Conservation (phyloP, 257 asterid genomes). For the Verbascum thapsus region DNA sequence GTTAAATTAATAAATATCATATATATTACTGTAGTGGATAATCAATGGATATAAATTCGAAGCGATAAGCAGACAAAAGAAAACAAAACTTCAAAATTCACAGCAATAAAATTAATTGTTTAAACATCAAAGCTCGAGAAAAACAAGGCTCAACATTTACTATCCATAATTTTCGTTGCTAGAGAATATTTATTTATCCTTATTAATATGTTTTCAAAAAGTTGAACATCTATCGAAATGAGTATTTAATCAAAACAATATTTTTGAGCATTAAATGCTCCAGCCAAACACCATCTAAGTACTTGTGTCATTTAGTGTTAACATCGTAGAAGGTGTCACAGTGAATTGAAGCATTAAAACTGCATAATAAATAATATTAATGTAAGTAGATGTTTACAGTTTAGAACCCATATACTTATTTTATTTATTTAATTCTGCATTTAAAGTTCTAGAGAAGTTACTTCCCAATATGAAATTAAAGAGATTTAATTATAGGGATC, state of each 20-base stretch:
- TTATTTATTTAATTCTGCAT: not conserved
- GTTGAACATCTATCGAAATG: constrained; percentile 25
- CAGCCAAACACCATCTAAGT: too few species aligned
- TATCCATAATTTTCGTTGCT: constrained; percentile 33
- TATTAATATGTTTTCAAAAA: constrained; percentile 23
- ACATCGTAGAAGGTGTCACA: too few species aligned
- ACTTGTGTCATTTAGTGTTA: too few species aligned
- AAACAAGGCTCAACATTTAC: constrained; percentile 13
- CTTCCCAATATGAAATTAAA: not conserved
- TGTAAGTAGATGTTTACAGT: too few species aligned
- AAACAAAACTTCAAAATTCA: constrained; percentile 21
- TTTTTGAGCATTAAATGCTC: not conserved
- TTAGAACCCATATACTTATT: too few species aligned
- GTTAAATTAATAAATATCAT: too few species aligned
- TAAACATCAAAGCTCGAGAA: constrained; percentile 29
- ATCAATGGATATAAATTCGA: not conserved
- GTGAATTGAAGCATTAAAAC: too few species aligned
- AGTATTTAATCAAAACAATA: constrained; percentile 16
- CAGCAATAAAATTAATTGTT: constrained; percentile 28
- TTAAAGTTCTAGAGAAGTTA: not conserved
- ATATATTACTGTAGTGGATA: too few species aligned
- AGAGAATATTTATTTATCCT: not conserved
- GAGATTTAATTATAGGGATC: constrained; percentile 21
- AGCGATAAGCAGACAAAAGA: constrained; percentile 23
- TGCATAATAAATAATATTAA: too few species aligned